These are phyloP conservation scores for Apiospora aurea DNA, from an alignment of 2,329 filamentous ascomycete genomes.

Conservation along the genomic window DNA sequence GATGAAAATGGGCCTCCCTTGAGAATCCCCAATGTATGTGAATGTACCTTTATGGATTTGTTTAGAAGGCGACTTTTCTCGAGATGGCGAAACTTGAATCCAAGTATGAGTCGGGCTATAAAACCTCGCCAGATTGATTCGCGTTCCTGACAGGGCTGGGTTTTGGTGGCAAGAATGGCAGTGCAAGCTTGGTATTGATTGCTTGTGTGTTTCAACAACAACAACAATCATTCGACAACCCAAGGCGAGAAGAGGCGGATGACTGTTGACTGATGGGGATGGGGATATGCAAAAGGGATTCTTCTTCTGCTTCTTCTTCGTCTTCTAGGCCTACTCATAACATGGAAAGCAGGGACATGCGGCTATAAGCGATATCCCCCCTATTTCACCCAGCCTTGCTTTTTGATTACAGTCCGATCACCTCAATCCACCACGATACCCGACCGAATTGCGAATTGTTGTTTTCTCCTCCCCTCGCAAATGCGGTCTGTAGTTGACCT, in stretches of 20 bases:
- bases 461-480: neutral
- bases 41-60: slow-evolving; percentile 10
- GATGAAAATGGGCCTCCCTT: slow-evolving; percentile 20
- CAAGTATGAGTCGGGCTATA: slow-evolving; percentile 7
- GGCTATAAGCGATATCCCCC: slow-evolving; percentile 15
- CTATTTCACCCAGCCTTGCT: slow-evolving; percentile 8
- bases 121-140: slow-evolving; percentile 7
- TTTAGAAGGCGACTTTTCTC: slow-evolving; percentile 3
- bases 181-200: slow-evolving; percentile 13
- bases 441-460: slow-evolving; percentile 2
- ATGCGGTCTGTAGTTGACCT: slow-evolving; percentile 21
- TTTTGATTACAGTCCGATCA: neutral
- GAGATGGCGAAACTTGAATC: neutral
- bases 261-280: neutral
- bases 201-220: neutral
- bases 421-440: slow-evolving; percentile 13
- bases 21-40: neutral
- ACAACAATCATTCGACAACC: neutral
- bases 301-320: neutral
- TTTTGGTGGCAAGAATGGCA: slow-evolving; percentile 4
- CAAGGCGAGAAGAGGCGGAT: neutral
- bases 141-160: slow-evolving; percentile 12
- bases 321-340: neutral
- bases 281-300: neutral
- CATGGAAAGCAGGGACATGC: neutral